Evolutionary conservation across 352 stramenopile species (phyloP), one percentile per base, ranked within the genome.

Genomic region (Peronospora destructor): DNA sequence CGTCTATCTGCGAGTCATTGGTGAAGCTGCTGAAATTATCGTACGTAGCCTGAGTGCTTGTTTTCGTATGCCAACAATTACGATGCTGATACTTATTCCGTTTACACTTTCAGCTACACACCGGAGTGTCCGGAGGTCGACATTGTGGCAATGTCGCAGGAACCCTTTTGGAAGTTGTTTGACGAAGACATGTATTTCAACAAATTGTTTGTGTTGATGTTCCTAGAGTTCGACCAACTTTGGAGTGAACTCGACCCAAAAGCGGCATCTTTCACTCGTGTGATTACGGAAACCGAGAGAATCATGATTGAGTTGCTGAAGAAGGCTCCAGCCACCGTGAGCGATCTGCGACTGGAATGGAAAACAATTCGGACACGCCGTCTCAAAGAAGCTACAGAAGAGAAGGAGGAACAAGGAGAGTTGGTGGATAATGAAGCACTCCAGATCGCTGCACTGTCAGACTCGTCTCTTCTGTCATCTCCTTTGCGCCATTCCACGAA

Each of bases 131-230:
- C 74, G 0, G 72, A 68, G 12, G 80, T 93, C 36, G 83, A 93
- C 49, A 84, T 91, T 23, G 68, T 88, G 8, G 60, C 76, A 28
- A 68, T 93, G 37, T 90, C 82, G 1, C 53, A 83, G 33, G 77
- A 93, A 44, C 82, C 82, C 14, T 90, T 87, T 43, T 93, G 82
- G 82, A 67, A 91, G 35, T 53, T 93, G 7, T 85, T 93, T 57
- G 75, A 87, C 19, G 82, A 93, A 49, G 74, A 87, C 9, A 62
- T 62, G 28, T 87, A 84, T 50, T 91, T 93, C 43, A 62, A 74
- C 45, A 88, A 88, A 46, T 49, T 91, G 6, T 93, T 93, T 46
- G 64, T 68, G 46, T 61, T 87, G 28, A 79, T 85, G 65, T 77
- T 88, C 35, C 68, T 84, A 11, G 73, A 91, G 21, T 91, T 86